Evolutionary conservation across 2,329 filamentous ascomycete genomes (phyloP), one percentile per base, ranked within the genome.

Genomic region (Fusarium piperis): DNA sequence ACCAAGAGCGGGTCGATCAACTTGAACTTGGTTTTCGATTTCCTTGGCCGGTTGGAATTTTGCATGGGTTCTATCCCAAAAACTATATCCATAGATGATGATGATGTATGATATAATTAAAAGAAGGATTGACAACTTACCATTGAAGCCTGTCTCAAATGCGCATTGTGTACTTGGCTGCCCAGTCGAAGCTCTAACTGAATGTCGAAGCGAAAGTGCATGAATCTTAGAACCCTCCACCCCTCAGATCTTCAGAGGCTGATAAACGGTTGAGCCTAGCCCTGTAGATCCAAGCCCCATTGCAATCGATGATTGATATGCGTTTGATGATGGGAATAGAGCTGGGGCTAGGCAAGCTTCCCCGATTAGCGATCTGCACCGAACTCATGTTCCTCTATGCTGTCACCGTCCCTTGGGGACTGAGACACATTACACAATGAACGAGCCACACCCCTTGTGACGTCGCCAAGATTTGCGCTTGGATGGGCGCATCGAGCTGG

Each of bases 91-190:
- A 72, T 67, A 74, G 64, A 75, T 64, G 62, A 74, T 65, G 71
- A 75, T 65, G 71, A 75, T 75, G 56, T 74, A 69, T 66, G 62
- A 72, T 70, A 74, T 62, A 72, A 74, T 66, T 26, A 44, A 32
- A 59, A 62, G 55, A 41, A 57, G 28, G 18, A 58, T 61, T 55
- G 59, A 67, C 56, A 23, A 64, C 36, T 51, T 23, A 38, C 26
- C 26, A 36, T 46, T 23, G 61, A 32, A 12, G 30, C 12, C 15
- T 4, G 51, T 38, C 26, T 44, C 18, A 13, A 23, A 67, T 36
- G n/a, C 35, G 15, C 56, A 13, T 38, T 53, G 28, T 35, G 23
- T 52, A 41, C 39, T 23, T 44, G 39, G 53, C 8, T 16, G 18
- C 35, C 30, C 11, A 35, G 28, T 53, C 26, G 18, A 35, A 23